Conservation (phyloP, 345 rosid genomes). For the Corchorus olitorius region DNA sequence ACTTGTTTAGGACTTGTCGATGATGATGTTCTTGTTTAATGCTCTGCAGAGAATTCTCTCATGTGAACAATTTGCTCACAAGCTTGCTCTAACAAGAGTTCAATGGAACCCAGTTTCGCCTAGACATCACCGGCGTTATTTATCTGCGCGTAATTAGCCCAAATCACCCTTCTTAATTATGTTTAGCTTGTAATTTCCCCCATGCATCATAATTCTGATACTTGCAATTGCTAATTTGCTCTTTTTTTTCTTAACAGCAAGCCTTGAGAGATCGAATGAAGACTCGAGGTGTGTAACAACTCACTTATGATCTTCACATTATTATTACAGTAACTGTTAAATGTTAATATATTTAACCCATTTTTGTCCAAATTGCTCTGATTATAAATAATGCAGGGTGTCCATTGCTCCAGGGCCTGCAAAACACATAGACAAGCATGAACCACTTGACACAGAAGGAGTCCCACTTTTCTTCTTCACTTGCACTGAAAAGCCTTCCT, state of each 20-base stretch:
- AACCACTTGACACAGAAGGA: conserved; percentile 15
- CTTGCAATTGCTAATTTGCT: not conserved
- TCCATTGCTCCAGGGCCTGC: conserved; percentile 13
- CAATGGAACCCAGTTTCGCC: conserved; percentile 48
- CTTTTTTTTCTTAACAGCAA: conserved; percentile 25
- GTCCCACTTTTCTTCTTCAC: conserved; percentile 19
- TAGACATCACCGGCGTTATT: conserved; percentile 46
- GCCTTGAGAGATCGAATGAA: conserved; percentile 24
- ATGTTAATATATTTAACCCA: not conserved
- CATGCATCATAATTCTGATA: not conserved
- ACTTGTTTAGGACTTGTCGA: not conserved
- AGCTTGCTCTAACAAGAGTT: conserved; percentile 44
- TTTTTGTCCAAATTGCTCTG: not conserved
- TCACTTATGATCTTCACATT: not conserved
- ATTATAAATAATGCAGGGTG: conserved; percentile 30
- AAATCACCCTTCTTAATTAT: not conserved
- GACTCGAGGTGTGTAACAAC: conserved; percentile 28
- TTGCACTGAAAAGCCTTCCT: not conserved
- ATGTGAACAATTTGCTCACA: conserved; percentile 44
- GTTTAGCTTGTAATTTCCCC: not conserved
- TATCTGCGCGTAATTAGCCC: conserved; percentile 38
- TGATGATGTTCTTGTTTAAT: not conserved
- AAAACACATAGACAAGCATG: conserved; percentile 12
- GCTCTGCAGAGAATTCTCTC: conserved; percentile 48
- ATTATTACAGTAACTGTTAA: too few species aligned